These are phyloP conservation scores for Phytophthora hybrid DNA, from an alignment of 352 stramenopile species.

Conservation along the genomic window DNA sequence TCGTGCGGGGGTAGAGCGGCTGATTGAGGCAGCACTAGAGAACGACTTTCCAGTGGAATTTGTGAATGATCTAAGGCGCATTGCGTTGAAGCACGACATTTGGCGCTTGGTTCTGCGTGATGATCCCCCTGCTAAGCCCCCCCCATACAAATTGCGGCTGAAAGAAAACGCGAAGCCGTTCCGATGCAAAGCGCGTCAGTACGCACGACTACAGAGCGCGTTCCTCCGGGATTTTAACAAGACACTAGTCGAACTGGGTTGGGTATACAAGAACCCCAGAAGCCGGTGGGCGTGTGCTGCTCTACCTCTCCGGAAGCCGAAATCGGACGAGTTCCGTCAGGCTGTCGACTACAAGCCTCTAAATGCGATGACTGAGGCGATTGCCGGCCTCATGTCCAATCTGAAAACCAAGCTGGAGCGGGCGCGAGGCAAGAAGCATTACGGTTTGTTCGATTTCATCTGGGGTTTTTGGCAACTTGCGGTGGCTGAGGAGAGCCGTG, in stretches of 20 bases:
- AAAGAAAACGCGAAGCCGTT: conserved; percentile 9
- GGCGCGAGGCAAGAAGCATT: conserved; percentile 1
- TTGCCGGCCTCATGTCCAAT: conserved; percentile 20
- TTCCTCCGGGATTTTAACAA: conserved; percentile 11
- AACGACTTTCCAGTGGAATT: neutral
- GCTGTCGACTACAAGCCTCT: conserved; percentile 19
- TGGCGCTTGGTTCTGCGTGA: conserved; percentile 11
- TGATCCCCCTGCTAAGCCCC: conserved; percentile 14
- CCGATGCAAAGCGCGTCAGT: conserved; percentile 13
- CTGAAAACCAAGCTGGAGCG: conserved; percentile 15
- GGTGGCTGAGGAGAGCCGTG: conserved; percentile 10
- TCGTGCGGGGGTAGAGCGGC: neutral
- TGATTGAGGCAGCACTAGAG: neutral
- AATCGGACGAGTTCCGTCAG: conserved; percentile 4
- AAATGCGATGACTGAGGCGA: conserved; percentile 16
- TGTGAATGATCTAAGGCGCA: neutral
- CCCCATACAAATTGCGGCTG: conserved; percentile 8
- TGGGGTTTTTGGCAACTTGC: conserved; percentile 32
- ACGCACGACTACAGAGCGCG: conserved; percentile 10
- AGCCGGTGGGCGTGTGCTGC: conserved; percentile 10
- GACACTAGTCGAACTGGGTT: conserved; percentile 12
- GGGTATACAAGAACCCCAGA: conserved; percentile 18
- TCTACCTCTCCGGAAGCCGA: conserved; percentile 4
- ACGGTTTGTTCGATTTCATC: conserved; percentile 29
- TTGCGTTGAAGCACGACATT: conserved; percentile 13